phyloP scores from a whole-genome alignment of 208 protist species.

The Herpetomonas samuelpessoai region DNA sequence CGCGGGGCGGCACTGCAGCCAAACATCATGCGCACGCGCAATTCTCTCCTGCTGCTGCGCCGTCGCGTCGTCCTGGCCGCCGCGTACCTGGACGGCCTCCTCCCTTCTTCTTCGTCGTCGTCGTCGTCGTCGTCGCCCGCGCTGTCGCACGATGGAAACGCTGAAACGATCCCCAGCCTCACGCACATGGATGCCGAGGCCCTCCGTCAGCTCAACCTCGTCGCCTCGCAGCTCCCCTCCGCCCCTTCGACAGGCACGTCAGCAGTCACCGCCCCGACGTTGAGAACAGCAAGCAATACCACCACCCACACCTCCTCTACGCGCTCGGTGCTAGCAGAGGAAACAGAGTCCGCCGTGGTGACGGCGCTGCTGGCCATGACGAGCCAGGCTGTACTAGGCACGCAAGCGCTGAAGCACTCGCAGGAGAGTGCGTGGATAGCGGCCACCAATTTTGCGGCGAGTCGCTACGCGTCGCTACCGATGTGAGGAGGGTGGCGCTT shows the following conservation, averaged over 20 bases:
- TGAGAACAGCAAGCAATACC: no score
- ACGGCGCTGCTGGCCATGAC: constrained; percentile 15
- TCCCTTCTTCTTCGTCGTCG: no score
- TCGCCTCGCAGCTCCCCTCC: not conserved
- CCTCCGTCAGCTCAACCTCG: not conserved
- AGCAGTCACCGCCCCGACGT: not conserved
- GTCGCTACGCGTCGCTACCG: no score
- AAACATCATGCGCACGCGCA: constrained; percentile 5
- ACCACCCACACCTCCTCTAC: no score
- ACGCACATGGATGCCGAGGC: not conserved
- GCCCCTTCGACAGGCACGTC: not conserved
- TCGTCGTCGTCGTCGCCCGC: no score
- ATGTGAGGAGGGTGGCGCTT: not conserved
- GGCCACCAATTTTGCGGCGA: no score
- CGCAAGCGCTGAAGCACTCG: not conserved
- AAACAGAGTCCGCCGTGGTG: constrained; percentile 5
- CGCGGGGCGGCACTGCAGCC: constrained; percentile 4
- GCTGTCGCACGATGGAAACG: no score
- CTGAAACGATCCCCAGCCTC: not conserved
- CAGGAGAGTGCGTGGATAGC: not conserved
- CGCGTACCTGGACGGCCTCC: constrained; percentile 30
- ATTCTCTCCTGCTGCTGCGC: constrained; percentile 27
- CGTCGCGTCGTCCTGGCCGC: constrained; percentile 21
- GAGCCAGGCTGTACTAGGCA: constrained; percentile 9
- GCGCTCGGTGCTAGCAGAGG: constrained; percentile 9